Base-by-base conservation (phyloP, 1,284 basidiomycete genomes). In the Puccinia triticina region DNA sequence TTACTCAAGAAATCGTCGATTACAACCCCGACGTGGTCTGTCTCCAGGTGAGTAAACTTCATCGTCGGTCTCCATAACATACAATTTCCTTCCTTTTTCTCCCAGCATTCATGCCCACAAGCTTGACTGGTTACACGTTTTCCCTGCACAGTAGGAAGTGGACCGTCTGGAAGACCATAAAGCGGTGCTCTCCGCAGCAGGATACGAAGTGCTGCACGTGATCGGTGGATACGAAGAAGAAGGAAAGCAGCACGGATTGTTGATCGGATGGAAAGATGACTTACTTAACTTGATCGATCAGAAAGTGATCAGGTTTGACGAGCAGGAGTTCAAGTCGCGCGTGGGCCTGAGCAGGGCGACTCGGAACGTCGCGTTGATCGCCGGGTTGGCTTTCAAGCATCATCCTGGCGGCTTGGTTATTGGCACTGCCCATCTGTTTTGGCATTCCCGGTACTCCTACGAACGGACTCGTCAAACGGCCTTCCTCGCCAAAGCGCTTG, bases 161-260 rank as follows among this genome's bases (percentile, higher is more conserved):
- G 79, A 82, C 57, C 53, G 79, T 7, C 11, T 82, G 12, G 16
- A 12, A 29, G 72, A 75, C 21, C 79, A 82, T 55, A 26, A 59
- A n/a, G 26, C 37, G 18, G 50, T 75, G 14, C 61, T 82, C 23
- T 64, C 1, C 12, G 26, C 66, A 37, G 57, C 79, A 11, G 79
- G 79, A 12, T 82, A 75, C 40, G 72, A 74, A 32, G 46, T 48
- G 29, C 61, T n/a, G 16, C 59, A 82, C 43, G 71, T 67, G 21
- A 75, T 82, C 40, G 79, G 79, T 29, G 79, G 79, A 53, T 82
- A 82, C 37, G 79, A 82, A 50, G 43, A 67, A 48, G 72, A 66
- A 14, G 79, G 79, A 29, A 82, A 82, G 64, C 79, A 82, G 64
- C 79, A 82, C 50, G 79, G 79, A 32, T 67, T 82, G 40, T 55